These are phyloP conservation scores for Suillus subaureus DNA, from an alignment of 768 basidiomycete species.

Conservation along the genomic window DNA sequence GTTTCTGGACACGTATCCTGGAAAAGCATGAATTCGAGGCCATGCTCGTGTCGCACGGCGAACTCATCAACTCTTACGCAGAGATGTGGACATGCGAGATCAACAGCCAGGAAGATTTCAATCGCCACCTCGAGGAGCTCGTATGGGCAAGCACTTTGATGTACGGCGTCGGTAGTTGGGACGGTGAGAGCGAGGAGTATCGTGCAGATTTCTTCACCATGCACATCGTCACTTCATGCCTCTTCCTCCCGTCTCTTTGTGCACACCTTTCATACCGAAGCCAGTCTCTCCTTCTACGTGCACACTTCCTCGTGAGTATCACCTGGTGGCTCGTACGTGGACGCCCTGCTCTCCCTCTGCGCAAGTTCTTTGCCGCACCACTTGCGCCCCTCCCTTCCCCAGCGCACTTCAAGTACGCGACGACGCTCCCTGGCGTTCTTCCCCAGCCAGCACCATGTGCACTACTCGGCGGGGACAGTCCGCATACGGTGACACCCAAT, in stretches of 20 bases:
- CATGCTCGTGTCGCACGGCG: constrained; percentile 39
- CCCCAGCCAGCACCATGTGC: constrained; percentile 24
- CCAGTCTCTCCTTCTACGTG: constrained; percentile 55
- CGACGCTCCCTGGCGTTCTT: constrained; percentile 23
- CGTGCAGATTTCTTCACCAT: constrained; percentile 74
- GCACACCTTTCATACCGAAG: constrained; percentile 58
- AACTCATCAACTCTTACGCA: constrained; percentile 45
- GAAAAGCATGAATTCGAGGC: constrained; percentile 39
- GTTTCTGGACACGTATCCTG: constrained; percentile 32
- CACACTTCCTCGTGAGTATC: constrained; percentile 55
- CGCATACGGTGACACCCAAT: constrained; percentile 45
- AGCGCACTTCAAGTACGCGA: constrained; percentile 24
- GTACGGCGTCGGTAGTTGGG: constrained; percentile 63
- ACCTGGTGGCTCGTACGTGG: constrained; percentile 61
- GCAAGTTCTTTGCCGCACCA: constrained; percentile 46
- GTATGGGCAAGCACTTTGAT: constrained; percentile 57
- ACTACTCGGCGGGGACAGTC: constrained; percentile 37
- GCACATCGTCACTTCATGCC: constrained; percentile 68
- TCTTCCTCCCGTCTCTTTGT: constrained; percentile 59
- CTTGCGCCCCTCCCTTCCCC: constrained; percentile 22
- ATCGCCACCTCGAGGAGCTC: constrained; percentile 63
- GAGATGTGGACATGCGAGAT: constrained; percentile 48
- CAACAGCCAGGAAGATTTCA: constrained; percentile 39
- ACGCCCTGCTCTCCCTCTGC: constrained; percentile 50
- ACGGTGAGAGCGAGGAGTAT: constrained; percentile 38